Percentiles rank a stretch among this genome's conserved stretches.
Conservation (phyloP, 1,284 basidiomycete genomes). For the Erythrobasidium hasegawianum region DNA sequence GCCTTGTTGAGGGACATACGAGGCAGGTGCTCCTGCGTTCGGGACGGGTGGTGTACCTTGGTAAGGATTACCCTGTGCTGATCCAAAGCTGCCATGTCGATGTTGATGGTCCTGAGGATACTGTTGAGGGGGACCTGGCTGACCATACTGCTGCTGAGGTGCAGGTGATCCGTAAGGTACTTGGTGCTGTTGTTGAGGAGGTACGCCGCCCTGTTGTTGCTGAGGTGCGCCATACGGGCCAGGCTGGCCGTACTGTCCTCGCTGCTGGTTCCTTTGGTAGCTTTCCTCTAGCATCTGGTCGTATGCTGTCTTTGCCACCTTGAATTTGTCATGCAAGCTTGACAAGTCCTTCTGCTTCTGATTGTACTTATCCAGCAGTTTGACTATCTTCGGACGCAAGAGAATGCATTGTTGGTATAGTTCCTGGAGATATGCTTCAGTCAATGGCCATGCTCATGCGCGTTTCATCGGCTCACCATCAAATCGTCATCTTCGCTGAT, state of each 20-base stretch:
- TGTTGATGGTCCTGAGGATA: slow-evolving; percentile 13
- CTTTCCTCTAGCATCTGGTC: slow-evolving; percentile 41
- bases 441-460: too few species aligned
- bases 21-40: slow-evolving; percentile 1
- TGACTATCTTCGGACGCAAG: slow-evolving; percentile 88
- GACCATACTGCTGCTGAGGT: background rate
- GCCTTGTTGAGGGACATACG: background rate
- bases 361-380: slow-evolving; percentile 89
- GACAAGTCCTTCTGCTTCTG: slow-evolving; percentile 66
- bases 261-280: slow-evolving; percentile 26
- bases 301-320: slow-evolving; percentile 44
- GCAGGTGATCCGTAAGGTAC: background rate
- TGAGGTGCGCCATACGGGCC: slow-evolving; percentile 3
- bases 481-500: slow-evolving; percentile 93
- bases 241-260: slow-evolving; percentile 7
- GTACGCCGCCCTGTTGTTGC: slow-evolving; percentile 4
- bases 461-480: too few species aligned
- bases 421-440: slow-evolving; percentile 62
- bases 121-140: background rate
- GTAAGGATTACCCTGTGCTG: background rate
- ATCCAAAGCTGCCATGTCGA: background rate
- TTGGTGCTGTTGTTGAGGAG: background rate
- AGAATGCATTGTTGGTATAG: slow-evolving; percentile 85
- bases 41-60: background rate
- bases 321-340: slow-evolving; percentile 43